These are phyloP conservation scores for Eutrema heterophyllum DNA, from an alignment of 345 rosid genomes.

Conservation along the genomic window DNA sequence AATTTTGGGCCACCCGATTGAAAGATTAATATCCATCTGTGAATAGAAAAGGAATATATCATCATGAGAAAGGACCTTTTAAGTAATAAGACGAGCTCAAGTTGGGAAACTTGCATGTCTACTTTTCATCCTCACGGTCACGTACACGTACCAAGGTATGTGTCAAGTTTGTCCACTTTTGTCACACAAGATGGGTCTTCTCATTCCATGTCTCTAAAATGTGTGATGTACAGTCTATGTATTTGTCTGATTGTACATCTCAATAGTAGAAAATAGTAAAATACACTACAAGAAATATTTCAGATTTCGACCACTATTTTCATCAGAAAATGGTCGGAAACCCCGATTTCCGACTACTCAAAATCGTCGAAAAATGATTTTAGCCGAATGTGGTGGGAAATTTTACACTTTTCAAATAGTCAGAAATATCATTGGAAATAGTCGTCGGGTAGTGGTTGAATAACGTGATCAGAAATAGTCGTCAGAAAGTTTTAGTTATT, in stretches of 20 bases:
- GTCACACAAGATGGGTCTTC: slow-evolving; percentile 21
- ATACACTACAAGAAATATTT: background rate
- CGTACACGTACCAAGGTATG: slow-evolving; percentile 18
- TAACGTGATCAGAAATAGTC: no score
- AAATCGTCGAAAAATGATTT: no score
- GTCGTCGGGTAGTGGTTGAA: no score
- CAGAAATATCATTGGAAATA: no score
- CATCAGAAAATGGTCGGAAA: no score
- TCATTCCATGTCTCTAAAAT: background rate
- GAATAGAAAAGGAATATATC: background rate
- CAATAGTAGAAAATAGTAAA: background rate
- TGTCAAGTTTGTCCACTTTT: slow-evolving; percentile 23
- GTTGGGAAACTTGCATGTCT: slow-evolving; percentile 27
- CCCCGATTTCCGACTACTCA: no score
- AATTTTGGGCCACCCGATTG: slow-evolving; percentile 14
- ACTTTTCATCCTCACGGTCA: slow-evolving; percentile 23
- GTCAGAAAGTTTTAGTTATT: no score
- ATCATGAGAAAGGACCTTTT: slow-evolving; percentile 21
- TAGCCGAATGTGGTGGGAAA: no score
- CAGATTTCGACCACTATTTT: no score
- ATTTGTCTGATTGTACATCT: background rate
- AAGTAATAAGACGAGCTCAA: slow-evolving; percentile 27
- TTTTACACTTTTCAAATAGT: no score
- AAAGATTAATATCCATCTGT: background rate
- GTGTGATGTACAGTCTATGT: background rate